Base-by-base conservation (phyloP, 2,329 filamentous ascomycete genomes). In the Dothideomycetes sp. region DNA sequence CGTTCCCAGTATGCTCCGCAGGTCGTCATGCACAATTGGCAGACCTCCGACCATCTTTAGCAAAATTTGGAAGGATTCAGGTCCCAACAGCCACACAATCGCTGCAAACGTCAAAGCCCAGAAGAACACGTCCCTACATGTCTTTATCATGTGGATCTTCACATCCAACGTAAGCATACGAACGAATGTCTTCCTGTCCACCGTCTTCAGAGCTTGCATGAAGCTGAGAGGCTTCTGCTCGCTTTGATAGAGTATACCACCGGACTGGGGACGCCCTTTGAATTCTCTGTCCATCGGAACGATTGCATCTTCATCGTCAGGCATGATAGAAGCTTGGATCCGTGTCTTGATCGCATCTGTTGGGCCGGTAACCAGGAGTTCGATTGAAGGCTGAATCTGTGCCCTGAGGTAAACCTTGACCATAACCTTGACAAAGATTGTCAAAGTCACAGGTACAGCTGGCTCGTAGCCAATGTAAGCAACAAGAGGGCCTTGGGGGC, bases 241-340 rank as follows among this genome's bases (percentile, higher is more conserved):
- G 11, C 18, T 25, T 8, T 29, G 20, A n/a, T n/a, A n/a, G 1
- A 42, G 25, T 15, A 36, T 36, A 1, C 28, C 28, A 6, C 40
- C 40, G 7, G 40, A 20, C 22, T 35, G 24, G 5, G 40, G 27
- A 11, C 27, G 25, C 1, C 25, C 40, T 12, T 19, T 11, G 34
- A 47, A 47, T 11, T 19, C 31, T n/a, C 45, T 42, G 29, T 47
- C 45, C 18, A 47, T 31, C 1, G 45, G 38, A 1, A 47, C 25
- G 16, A 47, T 41, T 1, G 45, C 23, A 13, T 45, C 45, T 22
- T 45, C 45, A 2, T 42, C 38, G 27, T 47, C 42, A 3, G 29
- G 34, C 5, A 47, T 42, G 23, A 47, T 28, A 3, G 45, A 47
- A 3, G 42, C 33, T 16, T 38, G 34, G 6, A 47, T 28, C 4